A percentile compares a stretch with the other conserved stretches of the same genome.
Evolutionary conservation across 129 eudicot species (phyloP).

Genomic region (Flaveria sonorensis): DNA sequence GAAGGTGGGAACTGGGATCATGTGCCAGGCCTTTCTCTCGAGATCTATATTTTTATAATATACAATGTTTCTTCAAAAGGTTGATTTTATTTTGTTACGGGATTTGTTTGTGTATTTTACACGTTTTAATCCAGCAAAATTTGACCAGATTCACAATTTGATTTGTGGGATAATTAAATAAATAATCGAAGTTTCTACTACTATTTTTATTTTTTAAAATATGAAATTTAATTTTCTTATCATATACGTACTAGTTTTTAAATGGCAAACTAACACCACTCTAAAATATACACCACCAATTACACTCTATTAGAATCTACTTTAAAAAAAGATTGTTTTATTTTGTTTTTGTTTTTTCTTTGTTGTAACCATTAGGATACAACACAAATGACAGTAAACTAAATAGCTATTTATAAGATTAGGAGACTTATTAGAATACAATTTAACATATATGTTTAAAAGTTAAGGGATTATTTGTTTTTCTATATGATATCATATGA

Average conservation of each 20-base stretch:
- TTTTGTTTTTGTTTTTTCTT: no score
- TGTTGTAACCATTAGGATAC: no score
- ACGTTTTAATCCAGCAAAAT: neutral
- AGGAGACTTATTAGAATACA: no score
- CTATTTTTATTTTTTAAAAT: neutral
- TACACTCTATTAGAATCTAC: no score
- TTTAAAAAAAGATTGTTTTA: no score
- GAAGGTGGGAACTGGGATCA: slow-evolving; percentile 15
- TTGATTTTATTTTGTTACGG: slow-evolving; percentile 9
- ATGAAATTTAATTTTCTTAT: neutral
- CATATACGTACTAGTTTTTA: neutral
- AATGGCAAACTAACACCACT: no score
- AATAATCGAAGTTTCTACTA: neutral
- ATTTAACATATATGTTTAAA: neutral
- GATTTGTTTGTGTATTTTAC: neutral
- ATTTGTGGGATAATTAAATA: neutral
- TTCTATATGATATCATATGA: no score
- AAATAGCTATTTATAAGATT: neutral
- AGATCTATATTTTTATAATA: slow-evolving; percentile 22
- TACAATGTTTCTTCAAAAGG: neutral
- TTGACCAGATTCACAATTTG: neutral
- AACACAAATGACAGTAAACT: no score
- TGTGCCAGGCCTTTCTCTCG: slow-evolving; percentile 27
- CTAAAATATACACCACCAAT: no score
- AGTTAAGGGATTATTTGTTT: no score